These are phyloP conservation scores for Santalum album DNA, from an alignment of 164 flowering plant genomes.

Conservation along the genomic window DNA sequence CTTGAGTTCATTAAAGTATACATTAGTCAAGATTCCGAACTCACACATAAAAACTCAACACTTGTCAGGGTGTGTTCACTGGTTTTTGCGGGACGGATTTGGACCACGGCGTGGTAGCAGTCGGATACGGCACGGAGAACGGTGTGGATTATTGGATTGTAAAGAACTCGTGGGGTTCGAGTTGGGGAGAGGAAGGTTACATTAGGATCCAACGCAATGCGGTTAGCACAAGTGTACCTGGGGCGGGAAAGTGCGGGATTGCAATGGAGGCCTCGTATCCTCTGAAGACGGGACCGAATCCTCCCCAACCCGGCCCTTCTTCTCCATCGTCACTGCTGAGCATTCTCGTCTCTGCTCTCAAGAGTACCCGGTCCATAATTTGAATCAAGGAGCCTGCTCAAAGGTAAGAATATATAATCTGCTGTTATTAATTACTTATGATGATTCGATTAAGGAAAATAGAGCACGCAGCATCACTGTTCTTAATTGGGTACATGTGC, in stretches of 20 bases:
- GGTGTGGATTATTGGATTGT: conserved; percentile 88
- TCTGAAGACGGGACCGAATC: conserved; percentile 61
- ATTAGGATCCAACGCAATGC: conserved; percentile 66
- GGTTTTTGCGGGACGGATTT: conserved; percentile 69
- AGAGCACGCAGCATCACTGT: no score
- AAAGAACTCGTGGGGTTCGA: conserved; percentile 81
- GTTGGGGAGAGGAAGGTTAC: conserved; percentile 88
- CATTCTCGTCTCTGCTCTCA: conserved; percentile 84
- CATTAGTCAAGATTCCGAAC: no score
- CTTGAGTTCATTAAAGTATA: no score
- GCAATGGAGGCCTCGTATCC: conserved; percentile 87
- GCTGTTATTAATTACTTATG: no score
- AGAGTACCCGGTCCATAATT: conserved; percentile 76
- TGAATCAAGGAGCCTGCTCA: conserved; percentile 58
- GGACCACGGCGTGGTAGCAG: conserved; percentile 88
- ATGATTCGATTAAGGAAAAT: no score
- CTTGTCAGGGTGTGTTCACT: conserved; percentile 84
- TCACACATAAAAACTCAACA: no score
- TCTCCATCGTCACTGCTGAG: conserved; percentile 90
- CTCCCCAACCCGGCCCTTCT: conserved; percentile 89
- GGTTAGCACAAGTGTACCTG: conserved; percentile 6
- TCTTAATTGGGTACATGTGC: no score
- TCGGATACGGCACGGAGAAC: conserved; percentile 83
- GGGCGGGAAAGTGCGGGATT: conserved; percentile 70
- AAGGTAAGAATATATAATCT: conserved; percentile 27